These are phyloP conservation scores for Pichia exigua DNA, from an alignment of 805 yeast genomes.

Conservation along the genomic window DNA sequence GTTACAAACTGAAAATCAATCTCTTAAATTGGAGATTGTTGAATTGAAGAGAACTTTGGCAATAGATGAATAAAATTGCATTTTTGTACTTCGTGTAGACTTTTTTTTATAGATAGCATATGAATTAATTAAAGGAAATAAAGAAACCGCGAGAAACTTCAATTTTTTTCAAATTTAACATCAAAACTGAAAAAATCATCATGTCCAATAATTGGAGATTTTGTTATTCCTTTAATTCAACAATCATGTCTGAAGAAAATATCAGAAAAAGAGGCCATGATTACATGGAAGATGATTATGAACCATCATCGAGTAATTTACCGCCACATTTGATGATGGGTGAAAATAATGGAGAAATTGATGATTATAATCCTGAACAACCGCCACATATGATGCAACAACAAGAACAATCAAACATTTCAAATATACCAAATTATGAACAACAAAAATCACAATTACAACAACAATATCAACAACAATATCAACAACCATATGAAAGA, in stretches of 20 bases:
- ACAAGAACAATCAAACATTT: not conserved
- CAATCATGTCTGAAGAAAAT: constrained; percentile 19
- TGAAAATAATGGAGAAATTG: not conserved
- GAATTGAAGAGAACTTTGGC: constrained; percentile 34
- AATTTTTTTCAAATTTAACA: too few species aligned
- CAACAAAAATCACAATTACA: not conserved
- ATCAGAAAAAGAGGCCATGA: constrained; percentile 13
- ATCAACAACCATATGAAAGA: not conserved
- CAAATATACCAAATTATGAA: not conserved
- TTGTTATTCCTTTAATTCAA: constrained; percentile 17
- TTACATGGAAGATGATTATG: constrained; percentile 11
- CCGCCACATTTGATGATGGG: constrained; percentile 7
- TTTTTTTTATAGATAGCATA: constrained; percentile 15
- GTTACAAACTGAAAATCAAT: constrained; percentile 29
- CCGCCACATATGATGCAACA: not conserved
- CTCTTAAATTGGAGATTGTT: constrained; percentile 33
- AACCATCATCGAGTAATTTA: not conserved
- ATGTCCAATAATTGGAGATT: too few species aligned
- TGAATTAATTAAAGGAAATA: not conserved
- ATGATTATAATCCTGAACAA: constrained; percentile 1
- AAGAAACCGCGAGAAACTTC: not conserved
- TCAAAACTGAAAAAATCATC: too few species aligned
- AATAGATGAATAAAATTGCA: constrained; percentile 28
- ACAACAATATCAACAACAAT: not conserved
- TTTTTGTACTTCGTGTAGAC: not conserved